Evolutionary conservation across 805 yeast species (phyloP).

Genomic region (Candida montana): DNA sequence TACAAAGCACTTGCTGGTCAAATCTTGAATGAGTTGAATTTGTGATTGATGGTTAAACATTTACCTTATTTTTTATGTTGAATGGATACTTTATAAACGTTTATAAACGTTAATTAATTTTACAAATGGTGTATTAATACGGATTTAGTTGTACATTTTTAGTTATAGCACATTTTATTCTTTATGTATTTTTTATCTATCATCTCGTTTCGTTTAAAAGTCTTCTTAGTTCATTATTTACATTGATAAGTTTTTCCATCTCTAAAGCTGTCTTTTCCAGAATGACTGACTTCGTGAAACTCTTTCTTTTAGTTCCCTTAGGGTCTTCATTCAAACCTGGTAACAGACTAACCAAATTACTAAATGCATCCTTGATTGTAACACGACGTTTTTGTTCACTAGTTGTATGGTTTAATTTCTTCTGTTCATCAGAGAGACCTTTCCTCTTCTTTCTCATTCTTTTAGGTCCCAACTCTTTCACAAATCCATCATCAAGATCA

Average conservation of each 20-base stretch:
- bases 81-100: not conserved
- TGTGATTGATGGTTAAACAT: conserved; percentile 6
- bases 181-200: too few relatives aligned
- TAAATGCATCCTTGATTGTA: conserved; percentile 22
- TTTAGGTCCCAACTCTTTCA: not conserved
- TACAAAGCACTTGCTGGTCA: conserved; percentile 87
- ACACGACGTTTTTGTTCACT: conserved; percentile 25
- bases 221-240: conserved; percentile 8
- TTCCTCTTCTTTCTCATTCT: conserved; percentile 16
- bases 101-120: not conserved
- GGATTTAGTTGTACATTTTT: not conserved
- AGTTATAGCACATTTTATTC: not conserved
- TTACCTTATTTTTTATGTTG: too few relatives aligned
- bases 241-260: conserved; percentile 13
- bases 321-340: conserved; percentile 10
- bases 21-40: conserved; percentile 42
- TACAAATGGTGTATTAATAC: too few relatives aligned
- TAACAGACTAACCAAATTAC: conserved; percentile 14
- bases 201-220: not conserved
- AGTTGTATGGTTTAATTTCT: conserved; percentile 22
- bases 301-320: conserved; percentile 10
- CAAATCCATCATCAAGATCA: not conserved
- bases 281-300: conserved; percentile 19
- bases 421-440: conserved; percentile 22
- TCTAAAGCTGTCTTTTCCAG: conserved; percentile 20